Base-by-base conservation (phyloP, 768 basidiomycete genomes). In the Russula emetica region DNA sequence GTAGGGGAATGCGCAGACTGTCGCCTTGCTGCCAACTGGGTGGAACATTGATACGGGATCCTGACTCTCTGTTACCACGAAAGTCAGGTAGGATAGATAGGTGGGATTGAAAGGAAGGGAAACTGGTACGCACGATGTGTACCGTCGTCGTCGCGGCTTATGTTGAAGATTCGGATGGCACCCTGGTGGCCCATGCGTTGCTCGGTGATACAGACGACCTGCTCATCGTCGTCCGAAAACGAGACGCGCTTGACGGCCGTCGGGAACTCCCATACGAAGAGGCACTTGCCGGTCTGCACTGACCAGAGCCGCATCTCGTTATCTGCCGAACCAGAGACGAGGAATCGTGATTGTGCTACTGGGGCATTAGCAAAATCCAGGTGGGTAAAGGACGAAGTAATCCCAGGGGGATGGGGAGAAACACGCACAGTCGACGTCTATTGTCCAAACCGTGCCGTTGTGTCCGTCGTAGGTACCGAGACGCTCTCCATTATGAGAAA, bases 181-280 rank as follows among this genome's bases (percentile, higher is more conserved):
- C 92, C 91, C 71, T 92, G 90, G 75, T 84, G 76, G 0, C 96
- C 97, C 90, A 94, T 94, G 60, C 97, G 88, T 77, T 97, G 94
- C 76, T 98, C 97, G 2, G 97, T 98, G 70, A 98, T 92, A 72
- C 92, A 94, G 28, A 98, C 87, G 38, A 98, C 79, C 70, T 85
- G 83, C 26, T 84, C 81, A 72, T 90, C 92, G 70, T 91, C 87
- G 61, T 90, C 89, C 75, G 84, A 93, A 80, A 96, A 98, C 8
- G 86, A 84, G 26, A 98, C 96, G 51, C 96, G 82, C 81, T 98
- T 98, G 69, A 99, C 92, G 5, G 97, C 97, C 0, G 96, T 98
- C 40, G 92, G 91, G 81, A 97, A 98, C 75, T 98, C 96, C 97
- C 97, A 99, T 3, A 84, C 88, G 74, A 87, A 92, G 32, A 99